Evolutionary conservation across 169 alveolate species (phyloP).

Genomic region (Cryptosporidium tyzzeri): DNA sequence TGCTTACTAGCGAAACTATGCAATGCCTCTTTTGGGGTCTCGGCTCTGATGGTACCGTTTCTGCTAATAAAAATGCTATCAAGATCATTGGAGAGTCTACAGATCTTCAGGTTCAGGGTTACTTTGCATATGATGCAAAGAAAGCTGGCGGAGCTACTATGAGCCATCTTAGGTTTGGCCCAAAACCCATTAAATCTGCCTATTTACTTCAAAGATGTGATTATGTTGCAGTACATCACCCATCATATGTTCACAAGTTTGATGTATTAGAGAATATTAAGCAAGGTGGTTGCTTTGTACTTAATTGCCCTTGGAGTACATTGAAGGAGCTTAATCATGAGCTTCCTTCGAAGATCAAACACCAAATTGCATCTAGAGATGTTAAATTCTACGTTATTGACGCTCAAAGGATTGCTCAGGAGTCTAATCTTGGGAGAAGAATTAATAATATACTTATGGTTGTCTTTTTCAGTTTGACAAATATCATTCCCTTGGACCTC

Average conservation of each 20-base stretch:
- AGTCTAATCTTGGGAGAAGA: slow-evolving; percentile 78
- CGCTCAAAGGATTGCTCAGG: slow-evolving; percentile 78
- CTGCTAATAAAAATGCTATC: slow-evolving; percentile 83
- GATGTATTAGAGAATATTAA: slow-evolving; percentile 59
- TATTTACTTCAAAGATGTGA: slow-evolving; percentile 78
- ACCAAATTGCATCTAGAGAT: slow-evolving; percentile 61
- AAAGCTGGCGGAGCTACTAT: slow-evolving; percentile 83
- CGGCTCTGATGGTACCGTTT: slow-evolving; percentile 82
- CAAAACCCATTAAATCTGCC: slow-evolving; percentile 79
- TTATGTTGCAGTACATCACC: slow-evolving; percentile 82
- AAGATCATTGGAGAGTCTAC: slow-evolving; percentile 81
- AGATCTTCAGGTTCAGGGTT: slow-evolving; percentile 80
- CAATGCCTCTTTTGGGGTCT: slow-evolving; percentile 83
- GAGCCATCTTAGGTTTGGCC: slow-evolving; percentile 81
- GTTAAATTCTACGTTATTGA: slow-evolving; percentile 78
- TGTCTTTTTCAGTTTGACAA: slow-evolving; percentile 78
- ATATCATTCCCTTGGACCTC: slow-evolving; percentile 79
- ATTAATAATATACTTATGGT: slow-evolving; percentile 79
- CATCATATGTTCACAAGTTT: slow-evolving; percentile 72
- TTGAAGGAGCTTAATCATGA: slow-evolving; percentile 49
- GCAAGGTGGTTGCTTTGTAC: slow-evolving; percentile 78
- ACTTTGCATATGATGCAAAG: slow-evolving; percentile 82
- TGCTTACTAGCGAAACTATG: slow-evolving; percentile 76
- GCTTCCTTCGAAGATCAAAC: slow-evolving; percentile 61
- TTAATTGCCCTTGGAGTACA: slow-evolving; percentile 80